These are phyloP conservation scores for Salicornia ramosissima DNA, from an alignment of 148 eudicot genomes.

Conservation along the genomic window DNA sequence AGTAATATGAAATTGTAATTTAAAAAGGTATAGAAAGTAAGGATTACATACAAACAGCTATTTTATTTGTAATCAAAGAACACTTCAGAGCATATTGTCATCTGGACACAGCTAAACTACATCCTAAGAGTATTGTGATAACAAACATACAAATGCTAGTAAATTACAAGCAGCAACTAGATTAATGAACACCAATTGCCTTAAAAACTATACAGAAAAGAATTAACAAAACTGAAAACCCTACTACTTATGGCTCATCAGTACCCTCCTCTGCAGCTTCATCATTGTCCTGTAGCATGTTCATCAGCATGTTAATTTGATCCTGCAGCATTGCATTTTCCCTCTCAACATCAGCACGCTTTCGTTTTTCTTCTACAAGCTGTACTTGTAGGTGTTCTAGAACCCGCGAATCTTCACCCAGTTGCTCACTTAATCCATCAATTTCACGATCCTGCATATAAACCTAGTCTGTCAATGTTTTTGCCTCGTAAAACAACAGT, in stretches of 20 bases:
- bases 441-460: conserved; percentile 80
- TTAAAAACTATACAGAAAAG: conserved; percentile 27
- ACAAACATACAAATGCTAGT: conserved; percentile 20
- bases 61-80: too few species aligned
- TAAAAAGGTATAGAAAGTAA: too few species aligned
- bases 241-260: conserved; percentile 30
- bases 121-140: neutral
- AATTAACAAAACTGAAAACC: conserved; percentile 11
- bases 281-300: conserved; percentile 73
- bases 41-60: too few species aligned
- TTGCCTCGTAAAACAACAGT: neutral
- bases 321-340: conserved; percentile 75
- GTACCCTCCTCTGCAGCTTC: conserved; percentile 40
- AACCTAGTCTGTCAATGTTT: neutral
- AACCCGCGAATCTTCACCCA: conserved; percentile 75
- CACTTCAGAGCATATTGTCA: too few species aligned
- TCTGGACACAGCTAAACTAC: too few species aligned
- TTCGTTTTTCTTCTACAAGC: conserved; percentile 83
- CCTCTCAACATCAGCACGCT: conserved; percentile 76
- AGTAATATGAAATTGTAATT: too few species aligned
- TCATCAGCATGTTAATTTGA: conserved; percentile 88
- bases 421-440: conserved; percentile 76
- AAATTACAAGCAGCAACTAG: conserved; percentile 2
- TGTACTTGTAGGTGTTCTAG: conserved; percentile 87
- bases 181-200: neutral